Evolutionary conservation across 2,329 filamentous ascomycete species (phyloP).

Genomic region (Xylariaceae sp.): DNA sequence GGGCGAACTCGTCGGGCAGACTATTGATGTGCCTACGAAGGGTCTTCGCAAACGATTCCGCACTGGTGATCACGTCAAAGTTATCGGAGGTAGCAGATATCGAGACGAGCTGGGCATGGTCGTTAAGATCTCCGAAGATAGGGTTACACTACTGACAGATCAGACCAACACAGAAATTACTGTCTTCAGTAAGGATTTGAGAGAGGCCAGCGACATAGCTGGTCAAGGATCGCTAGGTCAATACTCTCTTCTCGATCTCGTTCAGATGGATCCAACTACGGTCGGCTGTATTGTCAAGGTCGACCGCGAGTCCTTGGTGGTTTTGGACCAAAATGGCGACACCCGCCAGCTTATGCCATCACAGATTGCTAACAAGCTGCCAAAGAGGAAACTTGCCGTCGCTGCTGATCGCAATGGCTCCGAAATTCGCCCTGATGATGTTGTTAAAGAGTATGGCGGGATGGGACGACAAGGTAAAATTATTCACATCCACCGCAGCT

Average conservation of each 20-base stretch:
- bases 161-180: conserved; percentile 93
- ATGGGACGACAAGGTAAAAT: conserved; percentile 88
- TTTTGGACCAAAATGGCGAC: conserved; percentile 89
- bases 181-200: conserved; percentile 95
- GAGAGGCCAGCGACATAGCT: conserved; percentile 90
- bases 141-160: conserved; percentile 91
- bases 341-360: conserved; percentile 84
- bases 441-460: conserved; percentile 86
- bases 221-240: conserved; percentile 84
- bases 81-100: conserved; percentile 93
- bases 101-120: conserved; percentile 97
- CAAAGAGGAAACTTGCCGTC: conserved; percentile 80
- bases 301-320: conserved; percentile 87
- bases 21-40: conserved; percentile 90
- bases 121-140: conserved; percentile 89
- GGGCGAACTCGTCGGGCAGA: conserved; percentile 80
- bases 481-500: conserved; percentile 92
- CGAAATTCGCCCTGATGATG: conserved; percentile 90
- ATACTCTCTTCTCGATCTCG: conserved; percentile 90
- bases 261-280: conserved; percentile 90
- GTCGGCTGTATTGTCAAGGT: conserved; percentile 95
- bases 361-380: conserved; percentile 88
- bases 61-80: conserved; percentile 96
- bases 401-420: conserved; percentile 92
- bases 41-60: conserved; percentile 91